These are phyloP conservation scores for Suillus subaureus DNA, from an alignment of 768 basidiomycete genomes.

Conservation along the genomic window DNA sequence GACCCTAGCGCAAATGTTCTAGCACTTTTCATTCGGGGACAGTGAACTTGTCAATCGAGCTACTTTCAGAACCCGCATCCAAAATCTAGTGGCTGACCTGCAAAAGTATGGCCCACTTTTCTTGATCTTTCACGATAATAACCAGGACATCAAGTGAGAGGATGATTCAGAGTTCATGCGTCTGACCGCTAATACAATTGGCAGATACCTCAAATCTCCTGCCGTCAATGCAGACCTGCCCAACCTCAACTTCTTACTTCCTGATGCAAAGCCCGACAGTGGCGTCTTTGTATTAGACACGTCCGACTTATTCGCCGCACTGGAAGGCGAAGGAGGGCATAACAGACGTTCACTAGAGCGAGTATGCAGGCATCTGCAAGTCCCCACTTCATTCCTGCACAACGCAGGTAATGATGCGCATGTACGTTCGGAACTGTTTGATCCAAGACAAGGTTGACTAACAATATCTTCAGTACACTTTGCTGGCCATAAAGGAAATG, in stretches of 20 bases:
- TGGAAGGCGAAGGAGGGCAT: constrained; percentile 60
- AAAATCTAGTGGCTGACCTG: constrained; percentile 44
- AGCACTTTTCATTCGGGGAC: constrained; percentile 71
- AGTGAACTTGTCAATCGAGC: constrained; percentile 56
- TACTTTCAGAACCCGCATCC: constrained; percentile 55
- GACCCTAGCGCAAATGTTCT: constrained; percentile 1
- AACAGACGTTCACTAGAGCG: constrained; percentile 60
- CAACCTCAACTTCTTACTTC: constrained; percentile 55
- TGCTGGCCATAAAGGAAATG: constrained; percentile 69
- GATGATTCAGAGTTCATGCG: background rate
- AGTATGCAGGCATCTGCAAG: constrained; percentile 63
- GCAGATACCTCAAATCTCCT: constrained; percentile 56
- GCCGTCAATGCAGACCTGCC: constrained; percentile 54
- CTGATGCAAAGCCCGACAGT: constrained; percentile 51
- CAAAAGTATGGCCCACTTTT: constrained; percentile 60
- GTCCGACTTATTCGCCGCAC: constrained; percentile 70
- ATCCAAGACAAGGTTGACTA: constrained; percentile 4
- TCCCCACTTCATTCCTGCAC: constrained; percentile 61
- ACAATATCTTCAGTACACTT: constrained; percentile 60
- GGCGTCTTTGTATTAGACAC: constrained; percentile 76
- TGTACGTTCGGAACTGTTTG: constrained; percentile 43
- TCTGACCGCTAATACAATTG: background rate
- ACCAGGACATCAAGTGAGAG: constrained; percentile 73
- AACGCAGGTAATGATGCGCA: constrained; percentile 89
- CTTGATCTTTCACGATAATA: constrained; percentile 80